A percentile compares a stretch with the other conserved stretches of the same genome.
phyloP scores from a whole-genome alignment of 140 eudicot species.

The Cichorium intybus region DNA sequence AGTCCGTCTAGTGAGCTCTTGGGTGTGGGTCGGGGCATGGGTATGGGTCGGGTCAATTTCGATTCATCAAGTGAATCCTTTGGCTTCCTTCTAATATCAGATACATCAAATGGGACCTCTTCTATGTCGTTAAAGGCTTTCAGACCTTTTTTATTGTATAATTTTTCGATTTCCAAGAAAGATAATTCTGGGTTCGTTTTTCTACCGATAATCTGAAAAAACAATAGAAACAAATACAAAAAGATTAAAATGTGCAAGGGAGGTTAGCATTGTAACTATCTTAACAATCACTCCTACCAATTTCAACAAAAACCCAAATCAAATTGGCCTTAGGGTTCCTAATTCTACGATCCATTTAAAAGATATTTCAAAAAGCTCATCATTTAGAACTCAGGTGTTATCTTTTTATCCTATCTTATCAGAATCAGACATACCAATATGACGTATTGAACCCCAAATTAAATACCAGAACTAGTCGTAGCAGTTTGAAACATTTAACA shows the following conservation, averaged over 20 bases:
- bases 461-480: neutral
- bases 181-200: slow-evolving; percentile 55
- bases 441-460: slow-evolving; percentile 13
- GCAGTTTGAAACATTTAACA: neutral
- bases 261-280: neutral
- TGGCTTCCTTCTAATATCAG: slow-evolving; percentile 29
- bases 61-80: slow-evolving; percentile 27
- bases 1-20: slow-evolving; percentile 26
- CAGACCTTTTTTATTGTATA: slow-evolving; percentile 51
- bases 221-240: slow-evolving; percentile 3
- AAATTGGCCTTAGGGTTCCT: slow-evolving; percentile 7
- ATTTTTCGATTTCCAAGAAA: slow-evolving; percentile 32
- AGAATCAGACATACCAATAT: slow-evolving; percentile 1
- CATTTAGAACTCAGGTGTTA: neutral
- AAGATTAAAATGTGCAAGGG: neutral
- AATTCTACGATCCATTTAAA: neutral
- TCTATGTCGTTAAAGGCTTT: slow-evolving; percentile 38
- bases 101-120: slow-evolving; percentile 39
- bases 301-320: slow-evolving; percentile 6
- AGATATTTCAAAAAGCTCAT: neutral
- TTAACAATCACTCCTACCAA: neutral
- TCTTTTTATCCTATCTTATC: neutral
- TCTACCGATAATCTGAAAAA: slow-evolving; percentile 43
- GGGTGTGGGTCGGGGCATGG: slow-evolving; percentile 26
- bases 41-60: slow-evolving; percentile 27